These are phyloP conservation scores for Arxiozyma telluris DNA, from an alignment of 1,139 yeast species.

Conservation along the genomic window DNA sequence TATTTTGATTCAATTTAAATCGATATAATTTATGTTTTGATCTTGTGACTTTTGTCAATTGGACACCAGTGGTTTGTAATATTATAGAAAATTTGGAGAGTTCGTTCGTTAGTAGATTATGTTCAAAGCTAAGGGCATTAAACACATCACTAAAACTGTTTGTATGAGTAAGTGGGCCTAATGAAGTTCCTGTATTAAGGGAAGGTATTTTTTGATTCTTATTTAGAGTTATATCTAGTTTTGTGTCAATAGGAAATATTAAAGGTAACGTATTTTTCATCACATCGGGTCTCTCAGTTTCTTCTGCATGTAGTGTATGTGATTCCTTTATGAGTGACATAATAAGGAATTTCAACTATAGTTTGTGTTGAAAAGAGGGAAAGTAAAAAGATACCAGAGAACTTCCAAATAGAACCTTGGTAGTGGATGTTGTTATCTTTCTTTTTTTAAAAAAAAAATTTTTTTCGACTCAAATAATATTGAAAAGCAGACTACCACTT, in stretches of 20 bases:
- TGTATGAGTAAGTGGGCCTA: constrained; percentile 22
- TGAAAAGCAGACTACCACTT: too few species aligned
- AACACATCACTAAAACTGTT: constrained; percentile 14
- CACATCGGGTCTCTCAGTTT: background rate
- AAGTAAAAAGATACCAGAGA: background rate
- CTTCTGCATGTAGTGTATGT: background rate
- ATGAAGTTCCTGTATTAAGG: background rate
- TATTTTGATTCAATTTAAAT: constrained; percentile 17
- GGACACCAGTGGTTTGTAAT: constrained; percentile 14
- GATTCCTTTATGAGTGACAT: background rate
- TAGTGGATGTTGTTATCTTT: background rate
- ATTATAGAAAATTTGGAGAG: constrained; percentile 2
- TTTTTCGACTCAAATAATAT: background rate
- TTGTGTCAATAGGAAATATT: background rate
- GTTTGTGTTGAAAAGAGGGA: too few species aligned
- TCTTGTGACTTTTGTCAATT: constrained; percentile 25
- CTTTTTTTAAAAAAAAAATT: too few species aligned
- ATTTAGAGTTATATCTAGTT: background rate
- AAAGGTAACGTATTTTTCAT: background rate
- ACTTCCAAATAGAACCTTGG: background rate
- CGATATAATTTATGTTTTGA: constrained; percentile 19
- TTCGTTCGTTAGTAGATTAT: constrained; percentile 2
- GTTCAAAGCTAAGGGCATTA: constrained; percentile 4
- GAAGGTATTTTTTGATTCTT: background rate
- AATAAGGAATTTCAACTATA: background rate